These are phyloP conservation scores for Furculomyces boomerangus DNA, from an alignment of 371 early-diverging fungal genomes.

Conservation along the genomic window DNA sequence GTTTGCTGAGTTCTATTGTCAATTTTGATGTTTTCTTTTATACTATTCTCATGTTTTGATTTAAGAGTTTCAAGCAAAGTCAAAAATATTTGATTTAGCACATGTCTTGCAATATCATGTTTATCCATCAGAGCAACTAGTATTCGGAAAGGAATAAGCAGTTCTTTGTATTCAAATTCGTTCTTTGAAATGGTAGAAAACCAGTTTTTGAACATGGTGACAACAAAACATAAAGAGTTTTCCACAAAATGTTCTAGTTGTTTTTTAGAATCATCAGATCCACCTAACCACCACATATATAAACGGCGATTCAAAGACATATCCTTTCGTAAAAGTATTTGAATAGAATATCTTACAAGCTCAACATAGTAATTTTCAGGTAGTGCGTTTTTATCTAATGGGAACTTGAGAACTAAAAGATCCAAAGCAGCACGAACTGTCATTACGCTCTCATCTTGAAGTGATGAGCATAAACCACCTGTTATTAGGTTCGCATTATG, in stretches of 20 bases:
- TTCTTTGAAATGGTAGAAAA: slow-evolving; percentile 4
- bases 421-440: slow-evolving; percentile 76
- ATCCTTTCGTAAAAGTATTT: slow-evolving; percentile 72
- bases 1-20: slow-evolving; percentile 41
- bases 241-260: slow-evolving; percentile 26
- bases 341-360: slow-evolving; percentile 46
- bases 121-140: slow-evolving; percentile 74
- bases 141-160: slow-evolving; percentile 56
- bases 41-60: slow-evolving; percentile 2
- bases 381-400: slow-evolving; percentile 21
- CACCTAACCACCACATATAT: slow-evolving; percentile 75
- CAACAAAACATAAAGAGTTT: slow-evolving; percentile 21
- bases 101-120: slow-evolving; percentile 57
- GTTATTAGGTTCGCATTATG: slow-evolving; percentile 52
- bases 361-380: slow-evolving; percentile 25
- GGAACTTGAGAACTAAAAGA: slow-evolving; percentile 58
- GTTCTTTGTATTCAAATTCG: slow-evolving; percentile 26
- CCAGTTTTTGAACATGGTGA: slow-evolving; percentile 30
- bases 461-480: slow-evolving; percentile 51
- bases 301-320: slow-evolving; percentile 86
- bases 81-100: slow-evolving; percentile 50
- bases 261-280: slow-evolving; percentile 11
- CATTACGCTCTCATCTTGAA: slow-evolving; percentile 51
- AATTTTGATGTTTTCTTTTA: background rate
- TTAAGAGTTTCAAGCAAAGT: slow-evolving; percentile 47